These are phyloP conservation scores for Aspergillus bridgeri DNA, from an alignment of 495 filamentous ascomycete species.

Conservation along the genomic window DNA sequence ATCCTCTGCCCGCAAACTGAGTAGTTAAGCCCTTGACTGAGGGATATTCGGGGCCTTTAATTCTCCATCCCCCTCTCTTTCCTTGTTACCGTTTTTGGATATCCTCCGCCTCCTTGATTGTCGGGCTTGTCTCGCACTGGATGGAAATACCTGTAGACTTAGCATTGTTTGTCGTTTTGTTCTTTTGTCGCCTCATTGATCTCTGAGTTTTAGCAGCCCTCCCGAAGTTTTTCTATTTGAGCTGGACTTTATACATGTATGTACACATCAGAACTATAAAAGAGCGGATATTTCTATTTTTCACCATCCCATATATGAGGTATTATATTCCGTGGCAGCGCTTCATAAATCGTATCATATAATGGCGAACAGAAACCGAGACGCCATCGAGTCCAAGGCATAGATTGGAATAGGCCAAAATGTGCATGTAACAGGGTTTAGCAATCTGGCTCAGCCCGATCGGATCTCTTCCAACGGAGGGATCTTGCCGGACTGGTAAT, in stretches of 20 bases:
- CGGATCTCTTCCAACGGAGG: slow-evolving; percentile 41
- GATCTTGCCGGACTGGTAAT: slow-evolving; percentile 55
- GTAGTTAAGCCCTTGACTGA: slow-evolving; percentile 16
- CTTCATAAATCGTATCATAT: background rate
- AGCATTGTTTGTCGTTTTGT: slow-evolving; percentile 24
- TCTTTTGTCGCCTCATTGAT: slow-evolving; percentile 16
- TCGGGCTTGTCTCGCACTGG: slow-evolving; percentile 11
- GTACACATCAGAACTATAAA: slow-evolving; percentile 11
- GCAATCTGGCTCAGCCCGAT: background rate
- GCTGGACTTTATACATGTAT: slow-evolving; percentile 17
- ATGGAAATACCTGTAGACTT: slow-evolving; percentile 24
- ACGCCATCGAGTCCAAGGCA: background rate
- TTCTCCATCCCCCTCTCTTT: slow-evolving; percentile 13
- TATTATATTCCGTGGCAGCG: background rate
- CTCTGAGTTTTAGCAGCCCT: slow-evolving; percentile 2
- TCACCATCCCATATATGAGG: background rate
- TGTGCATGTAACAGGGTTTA: too few relatives aligned
- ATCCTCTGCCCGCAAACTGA: slow-evolving; percentile 30
- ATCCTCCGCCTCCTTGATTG: slow-evolving; percentile 23
- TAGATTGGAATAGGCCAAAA: background rate
- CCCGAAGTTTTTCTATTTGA: background rate
- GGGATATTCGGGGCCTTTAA: background rate
- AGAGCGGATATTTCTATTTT: background rate
- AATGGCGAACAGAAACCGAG: background rate
- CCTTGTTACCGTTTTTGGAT: slow-evolving; percentile 30